Percentiles rank a stretch among this genome's conserved stretches.
phyloP scores from a whole-genome alignment of 495 filamentous ascomycete species.

The Talaromyces liani region DNA sequence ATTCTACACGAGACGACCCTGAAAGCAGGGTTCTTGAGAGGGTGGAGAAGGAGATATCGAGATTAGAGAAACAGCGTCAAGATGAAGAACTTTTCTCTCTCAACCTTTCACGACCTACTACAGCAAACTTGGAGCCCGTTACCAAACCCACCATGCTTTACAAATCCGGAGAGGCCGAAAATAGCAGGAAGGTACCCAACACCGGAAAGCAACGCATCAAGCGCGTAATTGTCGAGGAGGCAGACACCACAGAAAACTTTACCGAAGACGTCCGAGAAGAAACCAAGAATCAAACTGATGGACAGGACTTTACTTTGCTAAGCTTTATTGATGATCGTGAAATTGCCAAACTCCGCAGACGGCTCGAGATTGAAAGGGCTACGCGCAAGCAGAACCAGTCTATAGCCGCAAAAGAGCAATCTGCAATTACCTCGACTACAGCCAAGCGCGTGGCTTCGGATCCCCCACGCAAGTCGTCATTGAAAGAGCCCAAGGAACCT shows the following conservation, averaged over 20 bases:
- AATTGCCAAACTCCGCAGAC: slow-evolving; percentile 41
- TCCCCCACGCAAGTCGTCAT: slow-evolving; percentile 38
- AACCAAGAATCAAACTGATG: slow-evolving; percentile 21
- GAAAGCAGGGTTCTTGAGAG: slow-evolving; percentile 26
- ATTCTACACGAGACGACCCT: slow-evolving; percentile 20
- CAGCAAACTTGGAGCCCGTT: slow-evolving; percentile 17
- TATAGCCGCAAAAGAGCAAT: slow-evolving; percentile 20
- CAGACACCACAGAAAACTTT: slow-evolving; percentile 18
- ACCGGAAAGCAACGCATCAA: slow-evolving; percentile 39
- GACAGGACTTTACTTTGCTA: slow-evolving; percentile 35
- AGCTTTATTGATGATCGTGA: slow-evolving; percentile 42
- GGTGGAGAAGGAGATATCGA: slow-evolving; percentile 37
- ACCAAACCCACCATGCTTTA: slow-evolving; percentile 14
- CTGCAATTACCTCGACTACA: slow-evolving; percentile 26
- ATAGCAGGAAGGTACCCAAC: slow-evolving; percentile 28
- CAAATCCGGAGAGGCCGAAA: background rate
- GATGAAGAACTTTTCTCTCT: slow-evolving; percentile 42
- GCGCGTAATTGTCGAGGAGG: slow-evolving; percentile 32
- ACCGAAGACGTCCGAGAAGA: slow-evolving; percentile 26
- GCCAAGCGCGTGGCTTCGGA: slow-evolving; percentile 28
- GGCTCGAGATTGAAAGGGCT: slow-evolving; percentile 41
- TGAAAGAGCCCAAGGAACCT: slow-evolving; percentile 29
- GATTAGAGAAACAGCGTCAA: slow-evolving; percentile 34
- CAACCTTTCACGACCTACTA: slow-evolving; percentile 21
- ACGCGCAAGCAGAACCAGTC: slow-evolving; percentile 38